A percentile compares a stretch with the other conserved stretches of the same genome.
phyloP scores from a whole-genome alignment of 2,329 filamentous ascomycete genomes.

The Cordyceps farinosa region DNA sequence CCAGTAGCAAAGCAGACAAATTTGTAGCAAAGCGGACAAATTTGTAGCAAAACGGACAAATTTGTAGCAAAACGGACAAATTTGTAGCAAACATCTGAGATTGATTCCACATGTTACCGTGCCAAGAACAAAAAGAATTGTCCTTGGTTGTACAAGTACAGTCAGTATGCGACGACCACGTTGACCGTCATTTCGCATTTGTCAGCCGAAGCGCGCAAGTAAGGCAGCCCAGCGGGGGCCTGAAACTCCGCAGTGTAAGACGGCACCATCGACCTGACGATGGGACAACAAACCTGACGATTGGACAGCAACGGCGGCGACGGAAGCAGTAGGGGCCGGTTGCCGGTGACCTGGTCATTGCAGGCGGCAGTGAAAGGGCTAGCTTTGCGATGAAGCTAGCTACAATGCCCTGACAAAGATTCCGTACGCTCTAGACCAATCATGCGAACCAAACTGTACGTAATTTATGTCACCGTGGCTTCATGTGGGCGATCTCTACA shows the following conservation, averaged over 20 bases:
- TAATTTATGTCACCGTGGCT: too few species aligned
- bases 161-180: neutral
- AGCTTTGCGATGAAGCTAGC: neutral
- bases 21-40: too few species aligned
- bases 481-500: too few species aligned
- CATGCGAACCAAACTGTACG: too few species aligned
- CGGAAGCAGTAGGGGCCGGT: too few species aligned
- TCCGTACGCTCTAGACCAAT: too few species aligned
- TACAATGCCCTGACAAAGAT: too few species aligned
- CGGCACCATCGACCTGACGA: neutral
- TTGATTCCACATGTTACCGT: neutral
- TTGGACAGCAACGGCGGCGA: neutral
- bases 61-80: too few species aligned
- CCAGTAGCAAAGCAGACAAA: neutral
- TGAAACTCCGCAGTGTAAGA: constrained; percentile 3
- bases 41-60: too few species aligned
- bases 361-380: neutral
- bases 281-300: too few species aligned
- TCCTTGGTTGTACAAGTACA: too few species aligned
- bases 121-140: neutral
- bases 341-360: too few species aligned
- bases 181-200: constrained; percentile 7
- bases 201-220: neutral
- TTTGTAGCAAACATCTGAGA: neutral
- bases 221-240: neutral